A percentile compares a stretch with the other conserved stretches of the same genome.
phyloP scores from a whole-genome alignment of 2,329 filamentous ascomycete species.

The Metarhizium guizhouense region DNA sequence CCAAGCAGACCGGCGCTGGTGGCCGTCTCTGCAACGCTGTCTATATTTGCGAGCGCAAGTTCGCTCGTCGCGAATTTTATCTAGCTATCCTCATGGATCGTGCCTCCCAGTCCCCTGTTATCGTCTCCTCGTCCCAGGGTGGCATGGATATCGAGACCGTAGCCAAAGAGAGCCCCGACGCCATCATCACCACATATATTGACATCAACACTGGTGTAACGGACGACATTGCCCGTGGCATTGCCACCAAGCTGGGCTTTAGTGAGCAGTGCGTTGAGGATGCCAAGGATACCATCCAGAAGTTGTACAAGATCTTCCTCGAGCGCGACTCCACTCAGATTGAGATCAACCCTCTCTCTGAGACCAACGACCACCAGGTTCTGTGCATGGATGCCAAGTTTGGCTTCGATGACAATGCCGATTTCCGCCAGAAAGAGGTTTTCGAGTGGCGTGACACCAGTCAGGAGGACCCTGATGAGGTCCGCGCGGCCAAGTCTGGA shows the following conservation, averaged over 20 bases:
- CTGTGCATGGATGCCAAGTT: conserved; percentile 99
- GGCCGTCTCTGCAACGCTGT: conserved; percentile 95
- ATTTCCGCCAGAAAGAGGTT: conserved; percentile 95
- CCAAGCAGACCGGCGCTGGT: conserved; percentile 93
- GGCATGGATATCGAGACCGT: conserved; percentile 99
- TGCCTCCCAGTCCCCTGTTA: conserved; percentile 80
- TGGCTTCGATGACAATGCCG: conserved; percentile 96
- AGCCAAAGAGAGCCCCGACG: conserved; percentile 93
- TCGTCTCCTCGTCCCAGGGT: conserved; percentile 95
- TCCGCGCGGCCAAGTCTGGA: conserved; percentile 87
- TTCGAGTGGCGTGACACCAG: conserved; percentile 89
- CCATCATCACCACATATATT: conserved; percentile 88
- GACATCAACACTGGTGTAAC: conserved; percentile 94
- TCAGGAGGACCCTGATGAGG: conserved; percentile 96
- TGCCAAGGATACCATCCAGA: conserved; percentile 93
- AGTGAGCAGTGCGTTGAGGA: conserved; percentile 96
- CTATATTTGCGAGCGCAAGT: conserved; percentile 99
- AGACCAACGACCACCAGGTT: conserved; percentile 97
- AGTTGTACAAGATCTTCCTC: conserved; percentile 97
- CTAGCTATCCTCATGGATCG: conserved; percentile 98
- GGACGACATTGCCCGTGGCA: conserved; percentile 84
- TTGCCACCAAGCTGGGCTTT: conserved; percentile 90
- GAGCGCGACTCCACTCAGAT: conserved; percentile 99
- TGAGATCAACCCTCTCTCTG: conserved; percentile 97
- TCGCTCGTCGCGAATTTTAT: conserved; percentile 97